Conservation (phyloP, 2,329 filamentous ascomycete species). For the Chaetomiaceae sp. region DNA sequence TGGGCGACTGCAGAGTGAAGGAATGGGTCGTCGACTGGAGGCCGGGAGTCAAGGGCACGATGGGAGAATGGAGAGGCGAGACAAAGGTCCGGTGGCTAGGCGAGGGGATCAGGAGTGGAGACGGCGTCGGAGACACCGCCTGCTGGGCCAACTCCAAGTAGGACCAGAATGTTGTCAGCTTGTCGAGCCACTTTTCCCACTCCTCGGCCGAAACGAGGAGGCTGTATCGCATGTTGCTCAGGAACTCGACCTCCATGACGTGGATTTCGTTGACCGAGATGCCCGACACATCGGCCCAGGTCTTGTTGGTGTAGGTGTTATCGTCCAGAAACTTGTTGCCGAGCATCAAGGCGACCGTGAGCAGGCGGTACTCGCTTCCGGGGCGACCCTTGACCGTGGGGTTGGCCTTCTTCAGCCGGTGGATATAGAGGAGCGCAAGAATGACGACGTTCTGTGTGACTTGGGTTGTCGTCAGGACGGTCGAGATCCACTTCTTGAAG, state of each 20-base stretch:
- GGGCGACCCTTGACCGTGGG: constrained; percentile 83
- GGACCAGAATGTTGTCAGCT: constrained; percentile 74
- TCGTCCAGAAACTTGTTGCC: constrained; percentile 99
- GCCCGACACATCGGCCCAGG: constrained; percentile 95
- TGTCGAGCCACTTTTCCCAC: constrained; percentile 83
- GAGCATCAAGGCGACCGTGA: constrained; percentile 94
- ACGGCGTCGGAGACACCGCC: constrained; percentile 31
- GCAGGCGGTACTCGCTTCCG: constrained; percentile 86
- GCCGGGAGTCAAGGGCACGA: constrained; percentile 31
- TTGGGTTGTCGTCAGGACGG: constrained; percentile 86
- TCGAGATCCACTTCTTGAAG: constrained; percentile 91
- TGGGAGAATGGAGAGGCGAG: constrained; percentile 50
- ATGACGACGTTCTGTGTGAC: constrained; percentile 94
- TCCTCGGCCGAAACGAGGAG: constrained; percentile 79
- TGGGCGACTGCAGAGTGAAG: constrained; percentile 38
- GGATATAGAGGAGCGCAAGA: constrained; percentile 85
- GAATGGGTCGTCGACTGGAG: constrained; percentile 34
- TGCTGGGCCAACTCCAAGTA: constrained; percentile 68
- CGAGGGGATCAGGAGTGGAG: constrained; percentile 40
- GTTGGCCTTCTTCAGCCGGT: constrained; percentile 85
- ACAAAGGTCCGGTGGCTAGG: constrained; percentile 35
- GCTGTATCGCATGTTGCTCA: constrained; percentile 97
- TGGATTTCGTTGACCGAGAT: constrained; percentile 94
- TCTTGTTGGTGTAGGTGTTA: constrained; percentile 99
- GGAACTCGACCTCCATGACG: constrained; percentile 99